A percentile compares a stretch with the other conserved stretches of the same genome.
These are phyloP conservation scores for Xylariaceae sp. DNA, from an alignment of 2,329 filamentous ascomycete species.

Conservation along the genomic window DNA sequence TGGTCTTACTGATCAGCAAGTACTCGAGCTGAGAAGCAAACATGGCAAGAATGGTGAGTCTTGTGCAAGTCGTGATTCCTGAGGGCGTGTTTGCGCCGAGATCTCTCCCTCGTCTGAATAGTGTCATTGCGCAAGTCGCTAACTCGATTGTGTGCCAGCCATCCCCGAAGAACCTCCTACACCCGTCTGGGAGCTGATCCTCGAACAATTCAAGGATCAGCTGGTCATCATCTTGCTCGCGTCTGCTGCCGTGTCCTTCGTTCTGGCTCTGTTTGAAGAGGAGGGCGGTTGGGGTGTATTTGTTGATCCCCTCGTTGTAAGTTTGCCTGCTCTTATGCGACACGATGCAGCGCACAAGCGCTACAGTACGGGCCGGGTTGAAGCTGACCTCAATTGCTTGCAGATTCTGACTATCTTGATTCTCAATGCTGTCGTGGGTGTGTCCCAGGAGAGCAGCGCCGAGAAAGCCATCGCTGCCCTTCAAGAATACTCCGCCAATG, in stretches of 20 bases:
- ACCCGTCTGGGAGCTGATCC: conserved; percentile 89
- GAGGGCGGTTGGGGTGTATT: conserved; percentile 95
- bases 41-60: conserved; percentile 61
- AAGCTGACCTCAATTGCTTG: conserved; percentile 17
- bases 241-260: conserved; percentile 89
- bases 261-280: conserved; percentile 87
- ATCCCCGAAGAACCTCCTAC: conserved; percentile 87
- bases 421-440: conserved; percentile 93
- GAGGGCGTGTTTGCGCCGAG: conserved; percentile 9
- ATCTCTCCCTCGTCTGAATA: conserved; percentile 6
- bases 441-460: conserved; percentile 96
- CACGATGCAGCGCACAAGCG: background rate
- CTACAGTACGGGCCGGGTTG: background rate
- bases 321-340: conserved; percentile 36
- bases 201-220: conserved; percentile 99
- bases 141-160: conserved; percentile 35
- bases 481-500: conserved; percentile 98
- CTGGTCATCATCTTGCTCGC: conserved; percentile 91
- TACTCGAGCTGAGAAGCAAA: conserved; percentile 50
- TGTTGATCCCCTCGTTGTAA: conserved; percentile 88
- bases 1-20: conserved; percentile 57
- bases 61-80: background rate
- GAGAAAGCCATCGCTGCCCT: conserved; percentile 97
- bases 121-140: conserved; percentile 11
- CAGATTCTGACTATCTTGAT: conserved; percentile 95